These are phyloP conservation scores for Myxozyma neglecta DNA, from an alignment of 805 yeast genomes.

Conservation along the genomic window DNA sequence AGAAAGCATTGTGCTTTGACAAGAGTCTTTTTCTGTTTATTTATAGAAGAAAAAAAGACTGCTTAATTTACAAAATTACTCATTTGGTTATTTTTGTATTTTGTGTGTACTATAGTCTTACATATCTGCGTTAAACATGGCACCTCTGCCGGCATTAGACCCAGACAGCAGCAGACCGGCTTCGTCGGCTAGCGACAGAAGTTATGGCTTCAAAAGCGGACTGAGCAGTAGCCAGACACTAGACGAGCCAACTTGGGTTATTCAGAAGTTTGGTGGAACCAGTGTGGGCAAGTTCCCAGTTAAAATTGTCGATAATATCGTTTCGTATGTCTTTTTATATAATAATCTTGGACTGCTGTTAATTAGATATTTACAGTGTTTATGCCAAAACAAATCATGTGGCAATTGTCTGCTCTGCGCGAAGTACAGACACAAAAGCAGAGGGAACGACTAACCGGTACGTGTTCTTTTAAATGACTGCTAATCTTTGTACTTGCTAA, in stretches of 20 bases:
- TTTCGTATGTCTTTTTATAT: slow-evolving; percentile 39
- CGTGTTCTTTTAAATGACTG: background rate
- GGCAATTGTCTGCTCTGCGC: slow-evolving; percentile 94
- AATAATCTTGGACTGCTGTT: background rate
- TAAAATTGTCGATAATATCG: slow-evolving; percentile 80
- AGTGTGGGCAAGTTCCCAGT: slow-evolving; percentile 93
- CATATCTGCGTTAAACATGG: background rate
- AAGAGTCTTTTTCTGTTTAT: too few species aligned
- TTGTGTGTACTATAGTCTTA: background rate
- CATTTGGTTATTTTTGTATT: background rate
- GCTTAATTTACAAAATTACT: background rate
- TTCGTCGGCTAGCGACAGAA: slow-evolving; percentile 15
- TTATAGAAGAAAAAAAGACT: background rate
- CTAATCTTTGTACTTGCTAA: background rate
- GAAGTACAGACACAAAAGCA: slow-evolving; percentile 85
- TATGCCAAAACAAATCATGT: slow-evolving; percentile 61
- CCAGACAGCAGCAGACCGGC: slow-evolving; percentile 6
- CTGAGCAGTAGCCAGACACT: slow-evolving; percentile 20
- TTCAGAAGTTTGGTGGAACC: slow-evolving; percentile 97
- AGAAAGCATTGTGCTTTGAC: too few species aligned
- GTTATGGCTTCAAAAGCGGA: slow-evolving; percentile 1
- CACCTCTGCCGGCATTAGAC: background rate
- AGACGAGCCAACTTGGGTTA: slow-evolving; percentile 52
- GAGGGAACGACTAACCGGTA: slow-evolving; percentile 86
- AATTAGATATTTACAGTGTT: slow-evolving; percentile 42